Base-by-base conservation (phyloP, 78 protist genomes). In the Creolimax fragrantissima region DNA sequence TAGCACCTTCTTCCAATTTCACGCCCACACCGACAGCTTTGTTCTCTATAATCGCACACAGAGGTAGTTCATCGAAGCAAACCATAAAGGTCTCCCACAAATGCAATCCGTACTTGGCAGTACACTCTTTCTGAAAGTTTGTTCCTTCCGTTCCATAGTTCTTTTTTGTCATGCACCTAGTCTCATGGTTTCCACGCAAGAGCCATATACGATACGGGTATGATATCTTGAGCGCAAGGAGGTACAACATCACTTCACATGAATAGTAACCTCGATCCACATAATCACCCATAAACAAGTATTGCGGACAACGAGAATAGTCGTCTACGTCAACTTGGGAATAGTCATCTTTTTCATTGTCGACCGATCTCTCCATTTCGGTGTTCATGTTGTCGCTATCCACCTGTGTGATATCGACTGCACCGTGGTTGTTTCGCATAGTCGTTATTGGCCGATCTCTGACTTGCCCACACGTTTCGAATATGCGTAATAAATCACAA, bases 151-250 rank as follows among this genome's bases (percentile, higher is more conserved):
- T 11, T 41, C 86, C 86, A 24, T 17, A 83, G 7, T 24, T 83
- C 86, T 83, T 83, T 5, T 24, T 83, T 5, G 99, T 97, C 47
- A 98, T 97, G 85, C 97, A 98, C 24, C 99, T 92, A 6, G 92
- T 97, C 95, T 99, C 99, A 95, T 99, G 99, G 96, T 99, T 99
- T 7, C 99, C 99, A 17, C 99, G 97, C 42, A 99, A 97, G 32
- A 99, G 42, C 94, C 98, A 99, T 94, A 99, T 98, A 96, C 98
- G 98, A 92, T 97, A 99, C 37, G 99, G 99, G 92, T 97, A 99
- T 92, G 97, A 97, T 93, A 98, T 95, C 94, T 99, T 99, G 97
- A 97, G 98, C 35, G 99, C 98, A n/a, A 99, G 92, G 74, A 99
- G 97, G 35, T 94, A 91, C 35, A 98, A 93, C 44, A 98, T 96